A percentile compares a stretch with the other conserved stretches of the same genome.
Evolutionary conservation across 1,139 yeast species (phyloP).

Genomic region (Scheffersomyces cryptocercus): DNA sequence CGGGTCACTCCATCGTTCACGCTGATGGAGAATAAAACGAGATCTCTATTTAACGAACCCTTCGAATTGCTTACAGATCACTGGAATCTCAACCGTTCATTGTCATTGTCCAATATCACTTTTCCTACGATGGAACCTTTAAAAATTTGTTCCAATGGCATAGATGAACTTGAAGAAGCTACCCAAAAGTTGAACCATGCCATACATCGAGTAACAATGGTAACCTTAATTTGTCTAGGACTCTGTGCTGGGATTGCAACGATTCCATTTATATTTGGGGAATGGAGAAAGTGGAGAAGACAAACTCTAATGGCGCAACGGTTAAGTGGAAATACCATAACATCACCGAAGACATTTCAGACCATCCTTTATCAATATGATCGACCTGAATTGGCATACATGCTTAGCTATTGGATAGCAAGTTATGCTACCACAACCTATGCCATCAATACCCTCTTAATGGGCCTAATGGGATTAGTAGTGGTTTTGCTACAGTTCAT

Average conservation of each 20-base stretch:
- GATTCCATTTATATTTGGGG: conserved; percentile 44
- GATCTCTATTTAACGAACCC: conserved; percentile 10
- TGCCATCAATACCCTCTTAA: conserved; percentile 42
- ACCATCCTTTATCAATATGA: not conserved
- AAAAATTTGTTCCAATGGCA: conserved; percentile 3
- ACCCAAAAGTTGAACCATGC: conserved; percentile 26
- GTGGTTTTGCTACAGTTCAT: conserved; percentile 50
- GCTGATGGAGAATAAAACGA: conserved; percentile 12
- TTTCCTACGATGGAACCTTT: conserved; percentile 4
- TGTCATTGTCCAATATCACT: conserved; percentile 9
- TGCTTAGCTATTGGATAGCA: conserved; percentile 41
- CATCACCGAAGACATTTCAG: not conserved
- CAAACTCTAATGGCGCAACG: conserved; percentile 29
- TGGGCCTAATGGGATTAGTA: conserved; percentile 51
- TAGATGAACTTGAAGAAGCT: conserved; percentile 20
- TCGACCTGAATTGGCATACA: not conserved
- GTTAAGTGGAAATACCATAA: conserved; percentile 7
- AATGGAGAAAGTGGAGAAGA: conserved; percentile 52
- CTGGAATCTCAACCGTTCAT: conserved; percentile 14
- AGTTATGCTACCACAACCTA: conserved; percentile 51
- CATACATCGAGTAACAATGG: conserved; percentile 32
- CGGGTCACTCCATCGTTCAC: conserved; percentile 12
- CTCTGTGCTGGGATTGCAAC: conserved; percentile 28
- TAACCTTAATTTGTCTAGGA: conserved; percentile 40
- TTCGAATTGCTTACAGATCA: conserved; percentile 39